These are phyloP conservation scores for Chlorella variabilis DNA, from an alignment of 163 green algal species.

Conservation along the genomic window DNA sequence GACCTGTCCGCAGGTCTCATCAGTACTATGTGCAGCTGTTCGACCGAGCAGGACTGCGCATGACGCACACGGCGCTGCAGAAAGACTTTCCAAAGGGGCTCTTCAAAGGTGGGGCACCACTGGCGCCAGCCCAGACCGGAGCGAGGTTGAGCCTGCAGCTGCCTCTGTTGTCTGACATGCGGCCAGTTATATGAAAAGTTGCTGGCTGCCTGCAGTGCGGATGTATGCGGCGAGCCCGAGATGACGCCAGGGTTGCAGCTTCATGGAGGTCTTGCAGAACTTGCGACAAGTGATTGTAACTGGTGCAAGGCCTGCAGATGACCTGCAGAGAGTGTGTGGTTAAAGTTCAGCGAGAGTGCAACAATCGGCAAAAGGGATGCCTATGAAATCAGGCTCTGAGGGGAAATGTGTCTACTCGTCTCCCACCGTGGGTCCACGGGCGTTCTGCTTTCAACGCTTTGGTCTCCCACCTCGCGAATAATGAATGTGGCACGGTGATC, in stretches of 20 bases:
- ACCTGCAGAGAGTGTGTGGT: too few species aligned
- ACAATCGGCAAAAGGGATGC: too few species aligned
- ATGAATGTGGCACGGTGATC: too few species aligned
- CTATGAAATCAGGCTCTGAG: too few species aligned
- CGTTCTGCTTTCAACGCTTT: too few species aligned
- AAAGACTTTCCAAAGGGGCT: slow-evolving; percentile 55
- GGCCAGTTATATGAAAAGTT: neutral
- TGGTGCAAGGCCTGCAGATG: too few species aligned
- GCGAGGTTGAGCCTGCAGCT: neutral
- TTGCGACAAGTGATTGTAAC: too few species aligned
- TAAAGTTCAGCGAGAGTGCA: too few species aligned
- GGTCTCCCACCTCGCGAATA: too few species aligned
- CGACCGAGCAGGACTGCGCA: slow-evolving; percentile 26
- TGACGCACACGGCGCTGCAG: slow-evolving; percentile 46
- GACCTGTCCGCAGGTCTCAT: slow-evolving; percentile 37
- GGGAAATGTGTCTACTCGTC: too few species aligned
- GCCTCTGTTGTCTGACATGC: neutral
- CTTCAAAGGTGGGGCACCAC: slow-evolving; percentile 47
- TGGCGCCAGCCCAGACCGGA: neutral
- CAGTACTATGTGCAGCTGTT: slow-evolving; percentile 49
- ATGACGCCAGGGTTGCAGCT: neutral
- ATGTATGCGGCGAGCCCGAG: slow-evolving; percentile 57
- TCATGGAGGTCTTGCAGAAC: too few species aligned
- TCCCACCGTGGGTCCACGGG: too few species aligned
- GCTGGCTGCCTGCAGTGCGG: slow-evolving; percentile 19